A percentile compares a stretch with the other conserved stretches of the same genome.
phyloP scores from a whole-genome alignment of 805 yeast species.

The Nakazawaea wickerhamii region DNA sequence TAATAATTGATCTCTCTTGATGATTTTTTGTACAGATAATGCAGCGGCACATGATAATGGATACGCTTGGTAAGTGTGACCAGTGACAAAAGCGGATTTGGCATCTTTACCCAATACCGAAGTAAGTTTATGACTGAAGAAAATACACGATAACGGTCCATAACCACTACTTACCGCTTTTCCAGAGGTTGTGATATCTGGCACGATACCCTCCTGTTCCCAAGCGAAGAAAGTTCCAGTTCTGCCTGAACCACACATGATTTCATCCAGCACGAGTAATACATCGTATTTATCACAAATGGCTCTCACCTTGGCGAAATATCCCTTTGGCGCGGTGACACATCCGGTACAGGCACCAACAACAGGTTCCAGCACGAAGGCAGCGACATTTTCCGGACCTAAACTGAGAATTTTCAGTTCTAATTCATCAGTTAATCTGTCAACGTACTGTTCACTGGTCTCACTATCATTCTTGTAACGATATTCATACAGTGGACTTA shows the following conservation, averaged over 20 bases:
- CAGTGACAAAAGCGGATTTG: slow-evolving; percentile 35
- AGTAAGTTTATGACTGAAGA: slow-evolving; percentile 35
- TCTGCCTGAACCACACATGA: slow-evolving; percentile 52
- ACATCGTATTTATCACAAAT: slow-evolving; percentile 46
- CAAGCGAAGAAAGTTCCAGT: slow-evolving; percentile 41
- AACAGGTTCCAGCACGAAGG: slow-evolving; percentile 22
- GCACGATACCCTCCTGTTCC: slow-evolving; percentile 35
- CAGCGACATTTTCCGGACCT: slow-evolving; percentile 22
- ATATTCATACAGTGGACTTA: slow-evolving; percentile 18
- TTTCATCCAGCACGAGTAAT: slow-evolving; percentile 43
- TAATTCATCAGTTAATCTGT: slow-evolving; percentile 19
- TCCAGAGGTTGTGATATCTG: slow-evolving; percentile 45
- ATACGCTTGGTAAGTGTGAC: slow-evolving; percentile 48
- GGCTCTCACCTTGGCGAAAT: slow-evolving; percentile 36
- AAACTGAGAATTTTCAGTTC: slow-evolving; percentile 19
- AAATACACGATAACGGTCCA: slow-evolving; percentile 42
- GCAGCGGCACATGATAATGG: slow-evolving; percentile 41
- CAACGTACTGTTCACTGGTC: slow-evolving; percentile 16
- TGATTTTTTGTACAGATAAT: slow-evolving; percentile 39
- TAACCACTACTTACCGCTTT: slow-evolving; percentile 47
- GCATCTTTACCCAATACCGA: slow-evolving; percentile 32
- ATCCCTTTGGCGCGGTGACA: slow-evolving; percentile 18
- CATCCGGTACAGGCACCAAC: slow-evolving; percentile 21
- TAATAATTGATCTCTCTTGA: slow-evolving; percentile 27
- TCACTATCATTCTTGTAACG: slow-evolving; percentile 13